These are phyloP conservation scores for Wallacemonas sp. DNA, from an alignment of 208 protist species.

Conservation along the genomic window DNA sequence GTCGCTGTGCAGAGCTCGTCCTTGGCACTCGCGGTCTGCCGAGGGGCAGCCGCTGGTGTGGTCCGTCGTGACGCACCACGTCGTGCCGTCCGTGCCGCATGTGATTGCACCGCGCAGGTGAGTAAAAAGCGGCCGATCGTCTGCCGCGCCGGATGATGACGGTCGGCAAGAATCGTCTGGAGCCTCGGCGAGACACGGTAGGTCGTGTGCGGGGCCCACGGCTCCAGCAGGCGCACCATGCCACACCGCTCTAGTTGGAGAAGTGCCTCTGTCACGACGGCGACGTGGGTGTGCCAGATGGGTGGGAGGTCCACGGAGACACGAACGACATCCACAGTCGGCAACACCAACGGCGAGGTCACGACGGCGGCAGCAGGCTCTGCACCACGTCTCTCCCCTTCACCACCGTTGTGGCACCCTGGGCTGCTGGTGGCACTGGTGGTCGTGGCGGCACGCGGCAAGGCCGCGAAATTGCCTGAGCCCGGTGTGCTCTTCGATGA, in stretches of 20 bases:
- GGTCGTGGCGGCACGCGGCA: not conserved
- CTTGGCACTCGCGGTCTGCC: too few species aligned
- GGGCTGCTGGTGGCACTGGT: too few species aligned
- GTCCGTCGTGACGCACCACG: not conserved
- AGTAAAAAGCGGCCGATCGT: conserved; percentile 16
- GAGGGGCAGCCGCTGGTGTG: conserved; percentile 19
- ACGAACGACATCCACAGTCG: conserved; percentile 6
- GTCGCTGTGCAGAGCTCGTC: too few species aligned
- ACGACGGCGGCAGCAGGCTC: not conserved
- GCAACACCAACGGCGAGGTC: not conserved
- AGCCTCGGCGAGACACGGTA: conserved; percentile 42
- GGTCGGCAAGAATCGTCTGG: conserved; percentile 37
- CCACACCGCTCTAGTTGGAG: conserved; percentile 62
- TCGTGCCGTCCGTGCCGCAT: not conserved
- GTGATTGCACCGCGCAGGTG: not conserved
- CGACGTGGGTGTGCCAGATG: conserved; percentile 33
- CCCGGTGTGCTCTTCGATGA: not conserved
- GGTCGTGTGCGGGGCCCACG: conserved; percentile 38
- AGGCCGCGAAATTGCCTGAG: not conserved
- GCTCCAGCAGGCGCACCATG: conserved; percentile 47
- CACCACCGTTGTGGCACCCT: not conserved
- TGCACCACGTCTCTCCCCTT: not conserved
- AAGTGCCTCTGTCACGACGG: conserved; percentile 62
- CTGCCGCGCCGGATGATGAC: conserved; percentile 38
- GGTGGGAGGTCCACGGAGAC: conserved; percentile 30